Evolutionary conservation across 371 early-diverging fungal genomes (phyloP).

Genomic region (Mortierella sp.): DNA sequence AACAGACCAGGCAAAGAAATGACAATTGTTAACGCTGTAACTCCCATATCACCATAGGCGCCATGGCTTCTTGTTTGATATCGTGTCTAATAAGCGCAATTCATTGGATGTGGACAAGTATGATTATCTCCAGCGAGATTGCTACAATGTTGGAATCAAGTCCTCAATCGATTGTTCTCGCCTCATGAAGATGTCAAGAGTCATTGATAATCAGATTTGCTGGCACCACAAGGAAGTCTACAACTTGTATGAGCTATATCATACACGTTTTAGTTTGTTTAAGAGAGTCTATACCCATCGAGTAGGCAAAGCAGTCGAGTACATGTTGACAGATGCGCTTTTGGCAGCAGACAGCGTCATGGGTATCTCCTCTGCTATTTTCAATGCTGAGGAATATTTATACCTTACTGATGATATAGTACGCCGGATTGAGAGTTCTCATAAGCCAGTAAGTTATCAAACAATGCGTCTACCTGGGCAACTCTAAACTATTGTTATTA

Average conservation of each 20-base stretch:
- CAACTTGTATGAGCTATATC: constrained; percentile 91
- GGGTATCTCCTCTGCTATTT: constrained; percentile 78
- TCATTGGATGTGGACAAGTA: constrained; percentile 98
- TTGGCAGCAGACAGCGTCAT: constrained; percentile 83
- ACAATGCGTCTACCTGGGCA: too few species aligned
- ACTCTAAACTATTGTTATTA: not conserved
- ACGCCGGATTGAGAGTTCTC: constrained; percentile 84
- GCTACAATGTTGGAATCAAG: constrained; percentile 86
- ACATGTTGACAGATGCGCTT: constrained; percentile 92
- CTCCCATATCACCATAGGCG: constrained; percentile 28
- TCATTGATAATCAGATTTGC: constrained; percentile 91
- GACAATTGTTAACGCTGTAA: not conserved
- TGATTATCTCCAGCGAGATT: constrained; percentile 95
- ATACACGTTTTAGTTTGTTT: constrained; percentile 90
- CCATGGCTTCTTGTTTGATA: constrained; percentile 88
- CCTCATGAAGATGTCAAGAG: constrained; percentile 85
- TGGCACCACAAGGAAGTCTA: constrained; percentile 87
- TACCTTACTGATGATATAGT: constrained; percentile 89
- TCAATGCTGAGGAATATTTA: constrained; percentile 78
- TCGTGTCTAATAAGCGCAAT: constrained; percentile 95
- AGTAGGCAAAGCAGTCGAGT: constrained; percentile 82
- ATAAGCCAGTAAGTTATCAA: constrained; percentile 53
- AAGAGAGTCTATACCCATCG: constrained; percentile 95
- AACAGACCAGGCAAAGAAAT: not conserved
- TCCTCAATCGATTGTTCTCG: constrained; percentile 84